A percentile compares a stretch with the other conserved stretches of the same genome.
Conservation (phyloP, 306 rosid species). For the Cucumis sativus region DNA sequence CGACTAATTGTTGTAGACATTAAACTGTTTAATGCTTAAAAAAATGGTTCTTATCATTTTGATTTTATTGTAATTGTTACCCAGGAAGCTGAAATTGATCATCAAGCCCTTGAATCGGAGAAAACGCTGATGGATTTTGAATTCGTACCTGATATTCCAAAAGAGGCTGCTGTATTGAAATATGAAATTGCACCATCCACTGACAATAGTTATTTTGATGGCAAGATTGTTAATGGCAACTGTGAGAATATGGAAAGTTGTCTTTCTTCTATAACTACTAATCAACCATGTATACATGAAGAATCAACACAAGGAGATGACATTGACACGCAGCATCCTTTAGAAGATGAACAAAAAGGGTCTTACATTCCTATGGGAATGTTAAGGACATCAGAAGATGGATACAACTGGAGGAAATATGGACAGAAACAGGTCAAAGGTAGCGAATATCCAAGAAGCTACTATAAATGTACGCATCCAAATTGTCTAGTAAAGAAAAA, state of each 20-base stretch:
- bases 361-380: constrained; percentile 25
- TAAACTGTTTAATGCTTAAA: neutral
- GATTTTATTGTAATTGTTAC: neutral
- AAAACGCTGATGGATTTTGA: constrained; percentile 33
- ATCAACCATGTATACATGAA: constrained; percentile 22
- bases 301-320: constrained; percentile 23
- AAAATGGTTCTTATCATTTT: neutral
- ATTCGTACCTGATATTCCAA: constrained; percentile 34
- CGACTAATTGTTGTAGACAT: neutral
- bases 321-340: constrained; percentile 10
- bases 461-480: constrained; percentile 70
- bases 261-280: constrained; percentile 24
- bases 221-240: constrained; percentile 15
- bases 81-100: constrained; percentile 30
- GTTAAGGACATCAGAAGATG: constrained; percentile 57
- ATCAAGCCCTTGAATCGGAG: constrained; percentile 25
- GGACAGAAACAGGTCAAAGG: constrained; percentile 96
- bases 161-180: constrained; percentile 15
- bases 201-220: constrained; percentile 17
- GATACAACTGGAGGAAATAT: constrained; percentile 91
- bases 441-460: constrained; percentile 88
- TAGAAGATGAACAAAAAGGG: constrained; percentile 41
- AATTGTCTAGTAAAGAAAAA: constrained; percentile 83
- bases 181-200: constrained; percentile 26
- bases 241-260: constrained; percentile 20